Evolutionary conservation across 306 rosid genomes (phyloP).

Genomic region (Acacia melanoxylon): DNA sequence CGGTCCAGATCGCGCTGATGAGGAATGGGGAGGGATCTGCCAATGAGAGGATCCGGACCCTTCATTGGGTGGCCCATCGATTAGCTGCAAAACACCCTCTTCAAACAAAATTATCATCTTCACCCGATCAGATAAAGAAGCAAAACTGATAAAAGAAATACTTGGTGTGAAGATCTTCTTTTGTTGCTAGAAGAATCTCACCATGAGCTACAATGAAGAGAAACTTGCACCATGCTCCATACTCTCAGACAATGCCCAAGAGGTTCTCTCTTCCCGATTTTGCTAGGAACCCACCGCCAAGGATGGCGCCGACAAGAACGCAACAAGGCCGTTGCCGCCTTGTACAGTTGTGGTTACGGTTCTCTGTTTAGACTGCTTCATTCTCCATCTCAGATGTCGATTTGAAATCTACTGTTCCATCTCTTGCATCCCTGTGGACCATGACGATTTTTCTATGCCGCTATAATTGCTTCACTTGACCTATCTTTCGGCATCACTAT

Average conservation of each 20-base stretch:
- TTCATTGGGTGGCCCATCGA: too few species aligned
- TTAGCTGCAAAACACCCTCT: too few species aligned
- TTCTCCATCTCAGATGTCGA: constrained; percentile 85
- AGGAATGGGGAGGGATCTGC: too few species aligned
- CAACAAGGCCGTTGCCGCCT: constrained; percentile 65
- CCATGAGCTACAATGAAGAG: constrained; percentile 82
- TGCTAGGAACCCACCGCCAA: constrained; percentile 21
- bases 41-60: too few species aligned
- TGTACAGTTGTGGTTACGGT: constrained; percentile 65
- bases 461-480: constrained; percentile 66
- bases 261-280: constrained; percentile 49
- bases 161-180: background rate
- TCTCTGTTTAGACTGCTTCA: constrained; percentile 74
- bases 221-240: constrained; percentile 51
- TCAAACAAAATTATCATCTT: too few species aligned
- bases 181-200: background rate
- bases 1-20: too few species aligned
- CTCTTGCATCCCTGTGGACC: constrained; percentile 86
- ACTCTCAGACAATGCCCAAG: constrained; percentile 11
- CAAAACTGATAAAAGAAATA: background rate
- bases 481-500: constrained; percentile 71
- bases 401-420: constrained; percentile 91
- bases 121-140: too few species aligned
- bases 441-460: constrained; percentile 73
- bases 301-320: constrained; percentile 37